phyloP scores from a whole-genome alignment of 78 protist species.

The Planoprotostelium fungivorum region DNA sequence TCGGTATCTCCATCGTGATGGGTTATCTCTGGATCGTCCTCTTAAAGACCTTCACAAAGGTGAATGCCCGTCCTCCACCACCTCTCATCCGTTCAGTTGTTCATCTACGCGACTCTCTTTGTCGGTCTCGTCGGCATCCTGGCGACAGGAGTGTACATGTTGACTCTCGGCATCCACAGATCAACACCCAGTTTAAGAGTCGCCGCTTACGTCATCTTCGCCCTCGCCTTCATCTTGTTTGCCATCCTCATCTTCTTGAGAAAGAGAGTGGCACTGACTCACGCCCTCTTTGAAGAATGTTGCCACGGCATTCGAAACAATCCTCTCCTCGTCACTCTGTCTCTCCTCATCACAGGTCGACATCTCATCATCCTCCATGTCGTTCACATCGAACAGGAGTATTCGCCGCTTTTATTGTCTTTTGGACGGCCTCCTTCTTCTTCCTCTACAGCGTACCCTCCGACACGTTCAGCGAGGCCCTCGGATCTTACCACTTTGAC shows the following conservation, averaged over 20 bases:
- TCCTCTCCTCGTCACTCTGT: conserved; percentile 36
- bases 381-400: neutral
- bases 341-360: neutral
- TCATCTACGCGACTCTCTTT: conserved; percentile 28
- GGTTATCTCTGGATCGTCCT: conserved; percentile 49
- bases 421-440: conserved; percentile 51
- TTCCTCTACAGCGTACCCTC: conserved; percentile 56
- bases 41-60: conserved; percentile 35
- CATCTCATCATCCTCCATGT: neutral
- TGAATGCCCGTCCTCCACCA: too few relatives aligned
- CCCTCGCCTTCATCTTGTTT: conserved; percentile 15
- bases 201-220: conserved; percentile 23
- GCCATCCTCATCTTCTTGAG: conserved; percentile 19
- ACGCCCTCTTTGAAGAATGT: conserved; percentile 53
- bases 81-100: conserved; percentile 1
- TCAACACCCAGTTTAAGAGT: conserved; percentile 17
- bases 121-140: conserved; percentile 36
- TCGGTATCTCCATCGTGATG: conserved; percentile 12
- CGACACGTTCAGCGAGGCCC: neutral
- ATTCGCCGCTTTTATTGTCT: conserved; percentile 46
- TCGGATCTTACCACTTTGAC: conserved; percentile 14
- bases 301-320: conserved; percentile 43
- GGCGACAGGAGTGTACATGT: conserved; percentile 25
- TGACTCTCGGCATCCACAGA: neutral
- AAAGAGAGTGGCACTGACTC: conserved; percentile 41